Evolutionary conservation across 805 yeast genomes (phyloP).

Genomic region (Schwanniomyces polymorphus): DNA sequence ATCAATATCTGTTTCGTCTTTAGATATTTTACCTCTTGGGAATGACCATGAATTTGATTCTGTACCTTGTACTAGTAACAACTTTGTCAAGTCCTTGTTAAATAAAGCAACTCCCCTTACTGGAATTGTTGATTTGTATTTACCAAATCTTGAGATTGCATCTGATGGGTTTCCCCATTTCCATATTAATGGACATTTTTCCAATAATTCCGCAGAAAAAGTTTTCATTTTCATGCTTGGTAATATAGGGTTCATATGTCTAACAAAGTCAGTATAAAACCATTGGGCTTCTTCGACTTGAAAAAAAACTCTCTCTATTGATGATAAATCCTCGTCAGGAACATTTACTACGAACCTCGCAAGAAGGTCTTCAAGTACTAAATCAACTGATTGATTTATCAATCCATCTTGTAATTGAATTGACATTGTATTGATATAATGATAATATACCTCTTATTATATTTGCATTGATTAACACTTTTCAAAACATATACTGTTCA

Average conservation of each 20-base stretch:
- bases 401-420: conserved; percentile 57
- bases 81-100: conserved; percentile 65
- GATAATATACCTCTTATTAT: conserved; percentile 1
- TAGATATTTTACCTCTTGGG: conserved; percentile 95
- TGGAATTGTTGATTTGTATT: conserved; percentile 87
- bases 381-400: conserved; percentile 65
- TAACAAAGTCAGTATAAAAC: conserved; percentile 87
- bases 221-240: conserved; percentile 77
- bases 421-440: conserved; percentile 43
- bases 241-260: conserved; percentile 68
- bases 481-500: not conserved
- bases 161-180: conserved; percentile 81
- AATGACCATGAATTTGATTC: conserved; percentile 87
- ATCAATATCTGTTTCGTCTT: conserved; percentile 81
- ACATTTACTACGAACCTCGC: conserved; percentile 90
- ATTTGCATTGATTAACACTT: not conserved
- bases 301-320: conserved; percentile 79
- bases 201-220: conserved; percentile 68
- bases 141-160: conserved; percentile 76
- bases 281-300: conserved; percentile 98
- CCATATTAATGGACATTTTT: conserved; percentile 76
- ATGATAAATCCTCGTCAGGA: conserved; percentile 85
- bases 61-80: conserved; percentile 80
- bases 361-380: conserved; percentile 78
- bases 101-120: conserved; percentile 94